A percentile compares a stretch with the other conserved stretches of the same genome.
phyloP scores from a whole-genome alignment of 495 filamentous ascomycete genomes.

The Hypoxylon subgilvum region DNA sequence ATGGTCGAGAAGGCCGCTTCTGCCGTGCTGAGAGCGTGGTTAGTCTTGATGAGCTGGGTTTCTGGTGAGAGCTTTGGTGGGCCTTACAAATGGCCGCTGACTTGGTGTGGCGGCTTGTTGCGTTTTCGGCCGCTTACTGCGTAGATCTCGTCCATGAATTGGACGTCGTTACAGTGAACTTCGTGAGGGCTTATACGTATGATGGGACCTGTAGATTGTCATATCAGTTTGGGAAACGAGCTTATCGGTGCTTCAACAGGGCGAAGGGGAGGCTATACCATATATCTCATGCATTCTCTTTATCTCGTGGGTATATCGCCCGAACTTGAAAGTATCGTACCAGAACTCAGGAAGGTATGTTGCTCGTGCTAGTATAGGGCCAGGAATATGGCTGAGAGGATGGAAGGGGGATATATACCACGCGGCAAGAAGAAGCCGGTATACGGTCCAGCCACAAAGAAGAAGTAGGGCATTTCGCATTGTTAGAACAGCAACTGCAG shows the following conservation, averaged over 20 bases:
- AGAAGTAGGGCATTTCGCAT: conserved; percentile 9
- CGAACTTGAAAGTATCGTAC: conserved; percentile 52
- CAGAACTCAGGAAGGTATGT: conserved; percentile 59
- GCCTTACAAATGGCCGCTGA: conserved; percentile 31
- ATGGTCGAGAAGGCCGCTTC: conserved; percentile 50
- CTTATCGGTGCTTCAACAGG: background rate
- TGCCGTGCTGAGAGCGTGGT: conserved; percentile 4
- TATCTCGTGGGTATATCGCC: conserved; percentile 54
- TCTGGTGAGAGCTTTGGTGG: conserved; percentile 16
- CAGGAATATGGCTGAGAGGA: conserved; percentile 50
- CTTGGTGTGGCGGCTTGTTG: conserved; percentile 42
- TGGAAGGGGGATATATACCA: conserved; percentile 46
- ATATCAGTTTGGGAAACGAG: background rate
- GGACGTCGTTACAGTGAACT: conserved; percentile 40
- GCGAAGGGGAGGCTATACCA: conserved; percentile 13
- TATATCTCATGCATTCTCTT: conserved; percentile 57
- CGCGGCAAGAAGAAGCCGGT: conserved; percentile 31
- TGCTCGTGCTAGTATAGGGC: conserved; percentile 55
- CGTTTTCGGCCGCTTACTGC: conserved; percentile 34
- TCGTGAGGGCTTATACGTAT: conserved; percentile 46
- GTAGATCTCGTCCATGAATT: conserved; percentile 45
- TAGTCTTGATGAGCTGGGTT: background rate
- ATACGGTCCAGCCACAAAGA: conserved; percentile 32
- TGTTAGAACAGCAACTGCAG: conserved; percentile 5
- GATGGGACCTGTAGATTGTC: conserved; percentile 37